phyloP scores from a whole-genome alignment of 75 land plant species.

The Sequoiadendron giganteum region DNA sequence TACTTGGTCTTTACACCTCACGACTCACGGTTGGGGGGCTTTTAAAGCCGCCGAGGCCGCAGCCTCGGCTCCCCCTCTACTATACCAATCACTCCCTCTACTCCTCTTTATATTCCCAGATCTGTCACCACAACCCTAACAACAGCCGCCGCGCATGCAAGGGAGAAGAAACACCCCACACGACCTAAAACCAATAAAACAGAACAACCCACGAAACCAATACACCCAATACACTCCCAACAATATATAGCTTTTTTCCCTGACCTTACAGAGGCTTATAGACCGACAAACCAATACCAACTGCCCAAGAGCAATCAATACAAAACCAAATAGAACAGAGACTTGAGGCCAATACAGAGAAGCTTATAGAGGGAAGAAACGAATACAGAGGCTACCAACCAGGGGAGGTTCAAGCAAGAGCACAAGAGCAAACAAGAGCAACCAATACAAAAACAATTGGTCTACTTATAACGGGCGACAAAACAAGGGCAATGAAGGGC shows the following conservation, averaged over 20 bases:
- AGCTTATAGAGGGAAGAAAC: background rate
- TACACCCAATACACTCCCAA: background rate
- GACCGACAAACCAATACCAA: background rate
- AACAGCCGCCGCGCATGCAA: background rate
- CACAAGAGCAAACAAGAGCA: no score
- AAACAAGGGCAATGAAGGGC: constrained; percentile 30
- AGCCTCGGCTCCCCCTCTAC: constrained; percentile 95
- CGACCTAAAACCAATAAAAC: background rate
- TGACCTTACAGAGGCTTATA: no score
- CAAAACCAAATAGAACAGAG: no score
- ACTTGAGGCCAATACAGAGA: background rate
- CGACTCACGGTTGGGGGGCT: constrained; percentile 44
- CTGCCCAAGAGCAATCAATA: background rate
- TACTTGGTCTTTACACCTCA: constrained; percentile 15
- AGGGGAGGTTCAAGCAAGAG: no score
- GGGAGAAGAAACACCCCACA: background rate
- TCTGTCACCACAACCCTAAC: background rate
- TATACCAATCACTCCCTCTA: constrained; percentile 18
- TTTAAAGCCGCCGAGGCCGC: constrained; percentile 91
- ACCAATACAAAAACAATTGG: no score
- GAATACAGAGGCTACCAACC: background rate
- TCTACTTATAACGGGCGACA: background rate
- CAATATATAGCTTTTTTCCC: background rate
- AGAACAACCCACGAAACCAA: background rate
- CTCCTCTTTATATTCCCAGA: background rate